Conservation (phyloP, 129 eudicot species). For the Lactuca saligna region DNA sequence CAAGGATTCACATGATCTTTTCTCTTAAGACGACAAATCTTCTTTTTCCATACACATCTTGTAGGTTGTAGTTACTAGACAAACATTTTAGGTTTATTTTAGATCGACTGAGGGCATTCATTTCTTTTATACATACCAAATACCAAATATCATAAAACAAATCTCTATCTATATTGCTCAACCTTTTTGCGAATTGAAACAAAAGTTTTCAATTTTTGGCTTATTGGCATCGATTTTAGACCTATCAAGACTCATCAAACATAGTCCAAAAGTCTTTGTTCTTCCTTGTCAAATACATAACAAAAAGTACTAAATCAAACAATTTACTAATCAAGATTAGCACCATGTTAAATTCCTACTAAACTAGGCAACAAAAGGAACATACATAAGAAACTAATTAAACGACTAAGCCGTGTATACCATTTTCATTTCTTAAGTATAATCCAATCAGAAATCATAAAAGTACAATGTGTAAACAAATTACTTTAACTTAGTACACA, state of each 20-base stretch:
- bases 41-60: background rate
- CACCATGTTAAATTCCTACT: no score
- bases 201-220: no score
- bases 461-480: constrained; percentile 15
- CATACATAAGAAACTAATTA: constrained; percentile 1
- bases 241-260: no score
- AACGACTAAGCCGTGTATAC: constrained; percentile 18
- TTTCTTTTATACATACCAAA: no score
- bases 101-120: background rate
- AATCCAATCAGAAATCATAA: background rate
- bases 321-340: no score
- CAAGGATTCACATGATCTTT: background rate
- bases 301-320: no score
- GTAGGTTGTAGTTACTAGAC: background rate
- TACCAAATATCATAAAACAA: background rate
- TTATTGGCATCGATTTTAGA: no score
- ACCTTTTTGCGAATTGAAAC: no score
- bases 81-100: background rate
- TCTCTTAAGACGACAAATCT: background rate
- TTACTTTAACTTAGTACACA: constrained; percentile 21
- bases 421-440: background rate
- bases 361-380: background rate
- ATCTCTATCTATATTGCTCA: no score
- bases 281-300: no score
- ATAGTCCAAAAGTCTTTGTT: no score